phyloP scores from a whole-genome alignment of 257 asterid species.

The Scutellaria baicalensis region DNA sequence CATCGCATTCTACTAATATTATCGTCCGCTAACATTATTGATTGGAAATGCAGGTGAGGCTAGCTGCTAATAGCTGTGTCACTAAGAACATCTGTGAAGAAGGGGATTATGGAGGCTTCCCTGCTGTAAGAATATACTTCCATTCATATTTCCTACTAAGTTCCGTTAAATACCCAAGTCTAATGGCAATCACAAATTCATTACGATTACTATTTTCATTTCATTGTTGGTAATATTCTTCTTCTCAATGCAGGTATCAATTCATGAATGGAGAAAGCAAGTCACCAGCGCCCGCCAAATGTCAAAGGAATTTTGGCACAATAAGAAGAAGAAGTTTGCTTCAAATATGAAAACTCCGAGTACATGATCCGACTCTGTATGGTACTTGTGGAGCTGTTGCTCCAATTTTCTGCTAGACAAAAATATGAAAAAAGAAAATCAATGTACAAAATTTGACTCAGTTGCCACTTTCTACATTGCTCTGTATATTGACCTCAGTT shows the following conservation, averaged over 20 bases:
- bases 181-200: neutral
- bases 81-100: constrained; percentile 73
- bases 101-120: constrained; percentile 96
- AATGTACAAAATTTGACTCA: constrained; percentile 3
- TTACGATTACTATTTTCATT: neutral
- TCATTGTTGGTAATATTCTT: neutral
- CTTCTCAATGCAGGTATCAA: constrained; percentile 46
- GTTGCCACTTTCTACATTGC: neutral
- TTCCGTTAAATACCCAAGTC: neutral
- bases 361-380: neutral
- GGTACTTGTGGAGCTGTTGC: neutral
- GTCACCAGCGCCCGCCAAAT: constrained; percentile 41
- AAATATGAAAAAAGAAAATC: neutral
- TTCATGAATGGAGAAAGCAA: constrained; percentile 78
- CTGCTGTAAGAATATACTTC: constrained; percentile 65
- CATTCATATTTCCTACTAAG: neutral
- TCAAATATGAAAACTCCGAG: neutral
- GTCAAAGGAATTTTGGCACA: constrained; percentile 20
- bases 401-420: neutral
- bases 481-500: neutral
- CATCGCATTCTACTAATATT: too few relatives aligned
- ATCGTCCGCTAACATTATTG: neutral
- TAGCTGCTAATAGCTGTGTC: constrained; percentile 83
- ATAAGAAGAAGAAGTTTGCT: constrained; percentile 6
- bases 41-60: constrained; percentile 52